Evolutionary conservation across 2,329 filamentous ascomycete species (phyloP).

Genomic region (Diaporthe caulivora): DNA sequence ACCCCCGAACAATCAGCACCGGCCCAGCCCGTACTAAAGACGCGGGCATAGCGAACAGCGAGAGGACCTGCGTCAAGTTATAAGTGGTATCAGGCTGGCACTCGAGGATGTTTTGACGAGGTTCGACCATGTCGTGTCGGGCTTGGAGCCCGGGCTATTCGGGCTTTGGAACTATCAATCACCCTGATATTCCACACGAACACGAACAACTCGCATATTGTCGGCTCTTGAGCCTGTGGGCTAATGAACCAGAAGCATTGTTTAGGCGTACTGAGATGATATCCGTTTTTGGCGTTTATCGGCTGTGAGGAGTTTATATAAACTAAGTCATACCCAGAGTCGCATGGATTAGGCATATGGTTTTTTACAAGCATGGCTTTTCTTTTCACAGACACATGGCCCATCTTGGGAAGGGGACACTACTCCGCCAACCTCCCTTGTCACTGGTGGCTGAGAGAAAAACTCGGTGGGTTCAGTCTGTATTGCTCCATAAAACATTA

Average conservation of each 20-base stretch:
- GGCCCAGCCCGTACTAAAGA: slow-evolving; percentile 48
- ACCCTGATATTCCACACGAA: not conserved
- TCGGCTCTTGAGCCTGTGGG: slow-evolving; percentile 30
- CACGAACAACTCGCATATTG: slow-evolving; percentile 14
- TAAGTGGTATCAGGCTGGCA: not conserved
- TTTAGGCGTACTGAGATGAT: slow-evolving; percentile 37
- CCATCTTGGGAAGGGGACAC: not conserved
- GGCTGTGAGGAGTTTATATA: slow-evolving; percentile 37
- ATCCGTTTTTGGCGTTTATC: slow-evolving; percentile 37
- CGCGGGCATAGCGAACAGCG: not conserved
- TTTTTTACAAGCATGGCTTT: slow-evolving; percentile 30
- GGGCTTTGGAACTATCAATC: not conserved
- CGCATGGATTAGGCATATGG: slow-evolving; percentile 35
- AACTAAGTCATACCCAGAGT: slow-evolving; percentile 37
- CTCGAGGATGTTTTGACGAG: not conserved
- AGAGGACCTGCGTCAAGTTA: not conserved
- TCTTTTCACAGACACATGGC: slow-evolving; percentile 23
- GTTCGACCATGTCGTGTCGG: not conserved
- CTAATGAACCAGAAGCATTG: slow-evolving; percentile 38
- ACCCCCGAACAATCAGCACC: slow-evolving; percentile 44
- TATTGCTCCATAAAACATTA: slow-evolving; percentile 33
- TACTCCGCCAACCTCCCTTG: not conserved
- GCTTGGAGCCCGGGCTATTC: not conserved
- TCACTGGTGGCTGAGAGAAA: slow-evolving; percentile 14
- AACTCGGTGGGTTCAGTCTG: slow-evolving; percentile 23